Base-by-base conservation (phyloP, 2,329 filamentous ascomycete species). In the Magnaporthiopsis rhizophila region DNA sequence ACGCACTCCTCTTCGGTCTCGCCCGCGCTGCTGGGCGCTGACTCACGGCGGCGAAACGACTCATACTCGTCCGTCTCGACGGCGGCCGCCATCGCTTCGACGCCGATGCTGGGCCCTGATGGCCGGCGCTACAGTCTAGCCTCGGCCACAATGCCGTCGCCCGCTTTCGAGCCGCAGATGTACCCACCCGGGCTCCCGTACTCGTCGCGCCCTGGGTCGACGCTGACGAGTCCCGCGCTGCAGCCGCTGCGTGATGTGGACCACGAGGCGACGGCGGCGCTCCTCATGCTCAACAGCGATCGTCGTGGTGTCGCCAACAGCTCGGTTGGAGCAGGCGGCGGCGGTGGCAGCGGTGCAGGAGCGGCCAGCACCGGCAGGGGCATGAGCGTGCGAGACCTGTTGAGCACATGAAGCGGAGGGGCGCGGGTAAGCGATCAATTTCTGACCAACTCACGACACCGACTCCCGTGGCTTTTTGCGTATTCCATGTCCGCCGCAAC, bases 261-360 rank as follows among this genome's bases (percentile, higher is more conserved):
- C 67, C 88, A 92, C 66, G 91, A 95, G 74, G 93, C 92, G 1
- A 95, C 92, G 9, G 89, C 91, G 15, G 93, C 92, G 3, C 75
- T 97, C 69, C 76, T 97, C 73, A 96, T 97, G 92, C 79, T 97
- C 65, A 96, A 93, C 69, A 86, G 82, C 64, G 92, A 95, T 73
- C 84, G 91, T 57, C 82, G 91, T 50, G 81, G 80, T 53, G 18
- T 21, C 18, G 21, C 45, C 21, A 53, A 53, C 45, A 24, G 2
- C 53, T 9, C 50, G 1, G 21, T 53, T 1, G 53, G 30, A 2
- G 24, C 28, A 36, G 21, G 56, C 32, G 76, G 76, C 53, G 74
- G 79, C 61, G 79, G 81, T 71, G n/a, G n/a, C n/a, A 76, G 76
- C 50, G 74, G 79, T 61, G 79, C 81, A 71, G 56, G 59, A 53